These are phyloP conservation scores for Aschersonia sp. DNA, from an alignment of 2,329 filamentous ascomycete genomes.

Conservation along the genomic window DNA sequence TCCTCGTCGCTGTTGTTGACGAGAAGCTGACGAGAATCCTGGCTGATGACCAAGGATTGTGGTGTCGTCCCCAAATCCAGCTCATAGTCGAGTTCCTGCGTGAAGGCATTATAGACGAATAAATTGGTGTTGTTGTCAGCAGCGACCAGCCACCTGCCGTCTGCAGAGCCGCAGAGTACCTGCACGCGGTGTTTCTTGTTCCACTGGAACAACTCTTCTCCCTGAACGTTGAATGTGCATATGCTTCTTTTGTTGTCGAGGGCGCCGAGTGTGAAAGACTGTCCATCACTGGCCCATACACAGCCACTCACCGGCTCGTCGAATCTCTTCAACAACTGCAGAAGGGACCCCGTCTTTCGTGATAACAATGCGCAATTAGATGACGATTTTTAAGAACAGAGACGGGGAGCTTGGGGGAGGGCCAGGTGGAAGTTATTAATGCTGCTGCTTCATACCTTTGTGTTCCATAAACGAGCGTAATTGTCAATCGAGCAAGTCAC, in stretches of 20 bases:
- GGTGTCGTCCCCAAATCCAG: constrained; percentile 51
- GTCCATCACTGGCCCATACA: constrained; percentile 72
- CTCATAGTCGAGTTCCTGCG: constrained; percentile 60
- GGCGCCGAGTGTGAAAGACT: constrained; percentile 66
- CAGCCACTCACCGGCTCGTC: constrained; percentile 78
- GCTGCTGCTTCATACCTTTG: constrained; percentile 34
- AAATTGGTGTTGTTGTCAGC: constrained; percentile 58
- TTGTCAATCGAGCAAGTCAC: constrained; percentile 71
- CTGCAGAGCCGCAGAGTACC: constrained; percentile 68
- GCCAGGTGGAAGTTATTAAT: background rate
- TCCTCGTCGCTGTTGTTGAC: constrained; percentile 69
- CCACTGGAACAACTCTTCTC: constrained; percentile 51
- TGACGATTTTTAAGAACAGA: too few relatives aligned
- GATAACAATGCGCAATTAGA: background rate
- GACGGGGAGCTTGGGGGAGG: background rate
- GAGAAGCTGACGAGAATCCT: constrained; percentile 67
- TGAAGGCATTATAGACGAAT: constrained; percentile 70
- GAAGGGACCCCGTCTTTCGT: constrained; percentile 43
- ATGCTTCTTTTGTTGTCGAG: constrained; percentile 54
- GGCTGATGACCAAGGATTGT: constrained; percentile 69
- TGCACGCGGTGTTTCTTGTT: constrained; percentile 61
- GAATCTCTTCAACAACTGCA: constrained; percentile 54
- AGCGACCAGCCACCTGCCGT: constrained; percentile 68
- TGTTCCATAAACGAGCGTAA: constrained; percentile 63
- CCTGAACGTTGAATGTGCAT: constrained; percentile 55